Evolutionary conservation across 1,284 basidiomycete genomes (phyloP).

Genomic region (Peniophora sp.): DNA sequence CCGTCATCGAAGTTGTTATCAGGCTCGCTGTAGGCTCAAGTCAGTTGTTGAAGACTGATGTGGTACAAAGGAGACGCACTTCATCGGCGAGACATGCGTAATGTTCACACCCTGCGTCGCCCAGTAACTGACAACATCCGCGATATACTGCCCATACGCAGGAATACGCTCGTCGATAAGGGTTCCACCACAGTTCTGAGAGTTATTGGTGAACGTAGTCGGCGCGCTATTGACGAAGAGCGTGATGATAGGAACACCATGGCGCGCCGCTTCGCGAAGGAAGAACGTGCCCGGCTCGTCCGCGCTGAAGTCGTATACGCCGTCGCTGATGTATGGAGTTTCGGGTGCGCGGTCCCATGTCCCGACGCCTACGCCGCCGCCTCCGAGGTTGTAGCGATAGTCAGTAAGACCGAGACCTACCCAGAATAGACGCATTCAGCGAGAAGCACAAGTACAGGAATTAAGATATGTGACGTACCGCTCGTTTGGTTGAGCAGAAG

Average conservation of each 20-base stretch:
- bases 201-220: slow-evolving; percentile 15
- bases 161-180: slow-evolving; percentile 13
- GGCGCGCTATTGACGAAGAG: slow-evolving; percentile 19
- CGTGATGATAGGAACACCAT: slow-evolving; percentile 14
- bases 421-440: background rate
- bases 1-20: background rate
- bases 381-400: slow-evolving; percentile 19
- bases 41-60: background rate
- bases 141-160: slow-evolving; percentile 15
- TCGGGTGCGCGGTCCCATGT: slow-evolving; percentile 14
- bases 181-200: slow-evolving; percentile 14
- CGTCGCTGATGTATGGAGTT: slow-evolving; percentile 16
- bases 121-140: slow-evolving; percentile 15
- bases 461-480: background rate
- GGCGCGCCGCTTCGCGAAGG: slow-evolving; percentile 13
- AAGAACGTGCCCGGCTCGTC: slow-evolving; percentile 16
- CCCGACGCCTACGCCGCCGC: slow-evolving; percentile 15
- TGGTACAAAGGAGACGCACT: slow-evolving; percentile 12
- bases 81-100: slow-evolving; percentile 18
- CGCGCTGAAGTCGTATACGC: slow-evolving; percentile 18
- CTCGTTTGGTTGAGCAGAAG: slow-evolving; percentile 11
- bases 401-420: slow-evolving; percentile 14
- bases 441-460: background rate
- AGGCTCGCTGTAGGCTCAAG: slow-evolving; percentile 1
- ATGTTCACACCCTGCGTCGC: slow-evolving; percentile 13